Evolutionary conservation across 192 early-diverging fungal genomes (phyloP), one percentile per base, ranked within the genome.

Genomic region (Phlyctochytrium arcticum): DNA sequence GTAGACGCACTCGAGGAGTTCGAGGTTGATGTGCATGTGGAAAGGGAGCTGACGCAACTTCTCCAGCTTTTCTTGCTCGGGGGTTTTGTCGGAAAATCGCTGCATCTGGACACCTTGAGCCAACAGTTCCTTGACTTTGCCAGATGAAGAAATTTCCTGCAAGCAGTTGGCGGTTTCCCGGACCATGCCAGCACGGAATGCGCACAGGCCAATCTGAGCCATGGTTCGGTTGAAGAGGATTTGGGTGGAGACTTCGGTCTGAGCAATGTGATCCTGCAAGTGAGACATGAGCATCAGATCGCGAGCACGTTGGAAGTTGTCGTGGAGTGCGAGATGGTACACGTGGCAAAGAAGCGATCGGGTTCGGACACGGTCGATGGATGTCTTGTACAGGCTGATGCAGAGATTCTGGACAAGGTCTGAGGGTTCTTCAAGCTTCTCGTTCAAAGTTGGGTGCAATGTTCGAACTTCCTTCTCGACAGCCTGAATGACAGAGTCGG

Each of bases 11-110:
- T 99, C 96, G 47, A 99, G 75, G 23, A 98, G 86, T 78, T 99
- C 96, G 49, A 99, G 76, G 81, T 99, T 98, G 77, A 99, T 94
- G 80, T 95, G 94, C 90, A 98, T 94, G 80, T 98, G 96, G 90
- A 97, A 97, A 19, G 96, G 96, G 67, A 98, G 79, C 82, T 96
- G 95, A 62, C 96, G 83, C 79, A 89, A 90, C 68, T 92, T 89
- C 75, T 96, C 93, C 21, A 94, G 80, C 67, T 88, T 82, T 76
- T 97, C 96, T 65, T 93, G 88, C 68, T 94, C 94, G 0, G 90
- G 84, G 21, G 94, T 88, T 65, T 87, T 80, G 75, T 93, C 87
- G 37, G 83, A 82, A 67, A 83, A 87, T 60, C 86, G 87, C 73
- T 88, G 87, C 47, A 74, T 78, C 62, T 82, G 75, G 47, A 86